phyloP scores from a whole-genome alignment of 176 grass and related monocot genomes.

The Carex cristatella region DNA sequence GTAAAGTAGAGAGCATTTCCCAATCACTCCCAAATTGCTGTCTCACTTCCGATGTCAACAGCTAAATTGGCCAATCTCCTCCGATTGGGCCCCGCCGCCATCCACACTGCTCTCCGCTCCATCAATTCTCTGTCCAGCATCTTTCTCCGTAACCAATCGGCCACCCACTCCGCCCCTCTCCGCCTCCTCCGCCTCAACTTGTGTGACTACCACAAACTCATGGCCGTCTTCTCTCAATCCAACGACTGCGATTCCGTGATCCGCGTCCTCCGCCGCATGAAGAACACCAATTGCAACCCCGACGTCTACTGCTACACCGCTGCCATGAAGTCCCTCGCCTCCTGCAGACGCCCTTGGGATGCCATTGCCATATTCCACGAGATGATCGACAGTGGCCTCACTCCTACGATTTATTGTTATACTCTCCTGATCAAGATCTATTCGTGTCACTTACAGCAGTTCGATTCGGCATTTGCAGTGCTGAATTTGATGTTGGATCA shows the following conservation, averaged over 20 bases:
- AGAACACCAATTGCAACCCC: constrained; percentile 35
- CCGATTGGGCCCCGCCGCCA: neutral
- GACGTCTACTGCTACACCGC: constrained; percentile 54
- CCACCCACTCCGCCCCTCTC: constrained; percentile 17
- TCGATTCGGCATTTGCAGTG: constrained; percentile 48
- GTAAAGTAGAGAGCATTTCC: no score
- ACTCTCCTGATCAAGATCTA: constrained; percentile 76
- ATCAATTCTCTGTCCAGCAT: neutral
- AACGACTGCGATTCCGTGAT: constrained; percentile 47
- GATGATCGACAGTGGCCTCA: constrained; percentile 63
- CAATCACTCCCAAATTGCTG: neutral
- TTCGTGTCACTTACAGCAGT: constrained; percentile 60
- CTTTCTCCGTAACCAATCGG: constrained; percentile 16
- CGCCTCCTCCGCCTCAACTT: constrained; percentile 21
- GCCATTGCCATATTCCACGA: constrained; percentile 73
- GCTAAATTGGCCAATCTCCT: neutral
- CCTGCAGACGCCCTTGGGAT: constrained; percentile 38
- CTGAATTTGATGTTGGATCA: constrained; percentile 59
- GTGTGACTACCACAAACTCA: constrained; percentile 66
- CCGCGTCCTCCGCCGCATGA: constrained; percentile 61
- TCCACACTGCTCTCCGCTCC: constrained; percentile 34
- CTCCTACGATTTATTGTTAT: constrained; percentile 37
- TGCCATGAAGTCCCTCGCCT: constrained; percentile 58
- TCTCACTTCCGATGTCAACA: neutral
- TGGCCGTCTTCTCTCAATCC: constrained; percentile 40